Evolutionary conservation across 1,284 basidiomycete species (phyloP).

Genomic region (Blastosporella zonata): DNA sequence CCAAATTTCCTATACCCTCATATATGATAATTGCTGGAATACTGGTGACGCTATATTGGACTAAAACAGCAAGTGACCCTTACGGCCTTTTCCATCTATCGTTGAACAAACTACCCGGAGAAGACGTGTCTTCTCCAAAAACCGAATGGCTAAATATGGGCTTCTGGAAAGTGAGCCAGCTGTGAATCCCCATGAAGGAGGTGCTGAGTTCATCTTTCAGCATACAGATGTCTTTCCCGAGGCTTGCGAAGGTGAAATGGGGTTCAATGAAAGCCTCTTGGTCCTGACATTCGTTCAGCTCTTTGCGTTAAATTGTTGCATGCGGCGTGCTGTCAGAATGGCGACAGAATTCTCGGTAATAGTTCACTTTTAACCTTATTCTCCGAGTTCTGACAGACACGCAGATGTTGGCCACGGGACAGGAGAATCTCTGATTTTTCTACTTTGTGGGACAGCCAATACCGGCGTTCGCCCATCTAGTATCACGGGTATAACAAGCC

Average conservation of each 20-base stretch:
- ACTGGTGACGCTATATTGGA: slow-evolving; percentile 4
- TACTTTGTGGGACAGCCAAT: slow-evolving; percentile 39
- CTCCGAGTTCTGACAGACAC: slow-evolving; percentile 6
- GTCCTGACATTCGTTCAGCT: slow-evolving; percentile 31
- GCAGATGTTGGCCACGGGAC: slow-evolving; percentile 71
- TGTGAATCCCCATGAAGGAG: background rate
- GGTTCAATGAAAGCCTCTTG: background rate
- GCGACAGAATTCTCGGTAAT: slow-evolving; percentile 44
- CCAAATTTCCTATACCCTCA: background rate
- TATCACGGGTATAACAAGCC: slow-evolving; percentile 61
- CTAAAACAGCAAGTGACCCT: slow-evolving; percentile 34
- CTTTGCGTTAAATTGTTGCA: slow-evolving; percentile 52
- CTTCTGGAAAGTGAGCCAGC: slow-evolving; percentile 50
- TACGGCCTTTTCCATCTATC: slow-evolving; percentile 54
- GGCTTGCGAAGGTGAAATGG: slow-evolving; percentile 54
- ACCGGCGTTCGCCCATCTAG: slow-evolving; percentile 47
- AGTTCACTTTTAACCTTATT: background rate
- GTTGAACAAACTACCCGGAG: slow-evolving; percentile 41
- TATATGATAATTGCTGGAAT: slow-evolving; percentile 3
- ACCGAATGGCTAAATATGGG: slow-evolving; percentile 74
- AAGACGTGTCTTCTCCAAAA: slow-evolving; percentile 32
- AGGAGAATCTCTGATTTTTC: slow-evolving; percentile 63
- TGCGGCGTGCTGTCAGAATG: slow-evolving; percentile 39
- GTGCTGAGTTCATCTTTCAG: slow-evolving; percentile 26
- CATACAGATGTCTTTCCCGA: slow-evolving; percentile 50